Conservation (phyloP, 2,329 filamentous ascomycete species). For the Acrocalymma vagum region DNA sequence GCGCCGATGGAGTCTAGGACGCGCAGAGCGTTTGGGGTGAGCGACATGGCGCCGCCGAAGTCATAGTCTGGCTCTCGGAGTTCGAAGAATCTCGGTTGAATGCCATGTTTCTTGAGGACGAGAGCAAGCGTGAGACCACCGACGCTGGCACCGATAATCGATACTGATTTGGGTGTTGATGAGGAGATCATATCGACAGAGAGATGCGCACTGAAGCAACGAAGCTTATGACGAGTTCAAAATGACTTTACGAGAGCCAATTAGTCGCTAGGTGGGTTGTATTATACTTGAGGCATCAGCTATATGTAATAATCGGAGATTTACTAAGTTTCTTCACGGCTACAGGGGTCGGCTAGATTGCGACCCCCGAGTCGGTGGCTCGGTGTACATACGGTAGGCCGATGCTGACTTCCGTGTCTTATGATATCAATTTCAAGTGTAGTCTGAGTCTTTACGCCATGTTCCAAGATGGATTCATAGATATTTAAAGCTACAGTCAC, state of each 20-base stretch:
- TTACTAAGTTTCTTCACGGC: not conserved
- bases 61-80: conserved; percentile 12
- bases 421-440: conserved; percentile 1
- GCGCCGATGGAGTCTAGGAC: conserved; percentile 60
- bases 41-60: conserved; percentile 61
- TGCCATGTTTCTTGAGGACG: conserved; percentile 60
- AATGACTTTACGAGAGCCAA: not conserved
- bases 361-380: conserved; percentile 1
- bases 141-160: conserved; percentile 5
- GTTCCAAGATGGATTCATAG: not conserved
- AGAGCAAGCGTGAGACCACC: conserved; percentile 63
- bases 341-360: not conserved
- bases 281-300: not conserved
- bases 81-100: conserved; percentile 50
- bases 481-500: conserved; percentile 1
- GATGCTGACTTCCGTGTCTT: not conserved
- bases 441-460: not conserved
- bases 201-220: not conserved
- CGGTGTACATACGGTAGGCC: conserved; percentile 1
- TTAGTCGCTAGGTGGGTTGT: conserved; percentile 1
- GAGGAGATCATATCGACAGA: conserved; percentile 4
- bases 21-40: conserved; percentile 57
- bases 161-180: conserved; percentile 14
- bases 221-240: not conserved
- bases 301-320: not conserved